Base-by-base conservation (phyloP, 768 basidiomycete genomes). In the Termitomyces eurrhizus region DNA sequence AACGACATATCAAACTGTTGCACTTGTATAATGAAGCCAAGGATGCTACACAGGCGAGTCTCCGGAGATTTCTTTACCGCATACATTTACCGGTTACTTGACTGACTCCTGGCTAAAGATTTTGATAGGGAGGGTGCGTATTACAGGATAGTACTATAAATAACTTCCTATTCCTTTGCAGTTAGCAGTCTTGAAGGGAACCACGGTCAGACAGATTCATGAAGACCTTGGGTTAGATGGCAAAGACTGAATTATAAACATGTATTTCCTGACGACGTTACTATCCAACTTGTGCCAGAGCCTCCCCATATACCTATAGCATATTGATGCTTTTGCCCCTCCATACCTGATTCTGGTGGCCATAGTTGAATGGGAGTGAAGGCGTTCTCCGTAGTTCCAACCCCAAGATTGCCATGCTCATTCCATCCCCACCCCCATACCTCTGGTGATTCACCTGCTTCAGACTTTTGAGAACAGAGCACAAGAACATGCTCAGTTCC, bases 361-460 rank as follows among this genome's bases (percentile, higher is more conserved):
- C 88, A 88, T 12, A 91, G 67, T 63, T 73, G 81, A 12, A 74
- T 69, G 16, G 89, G 87, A 16, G 68, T 32, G 7, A 66, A 62
- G 9, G 83, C 72, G 65, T 94, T 87, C 3, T 78, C 74, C 4
- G 83, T 83, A 39, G 79, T 76, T 0, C 86, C 88, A 26, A 84
- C 68, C 0, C 92, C 94, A 32, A 98, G 77, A 72, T 97, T 98
- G 7, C 96, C 96, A 69, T 98, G 96, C 72, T 98, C 96, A 71
- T 98, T 98, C 95, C 96, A 98, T 0, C 96, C 96, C 92, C 95
- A 97, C 0, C 85, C 91, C 84, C 86, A 91, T 0, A 95, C 81
- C 63, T 83, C 80, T 1, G 53, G 9, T 37, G 51, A 53, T 8
- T 56, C 26, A 5, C 48, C 51, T 49, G 56, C 14, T 51, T 51